Evolutionary conservation across 1,284 basidiomycete genomes (phyloP).

Genomic region (Naganishia sp.): DNA sequence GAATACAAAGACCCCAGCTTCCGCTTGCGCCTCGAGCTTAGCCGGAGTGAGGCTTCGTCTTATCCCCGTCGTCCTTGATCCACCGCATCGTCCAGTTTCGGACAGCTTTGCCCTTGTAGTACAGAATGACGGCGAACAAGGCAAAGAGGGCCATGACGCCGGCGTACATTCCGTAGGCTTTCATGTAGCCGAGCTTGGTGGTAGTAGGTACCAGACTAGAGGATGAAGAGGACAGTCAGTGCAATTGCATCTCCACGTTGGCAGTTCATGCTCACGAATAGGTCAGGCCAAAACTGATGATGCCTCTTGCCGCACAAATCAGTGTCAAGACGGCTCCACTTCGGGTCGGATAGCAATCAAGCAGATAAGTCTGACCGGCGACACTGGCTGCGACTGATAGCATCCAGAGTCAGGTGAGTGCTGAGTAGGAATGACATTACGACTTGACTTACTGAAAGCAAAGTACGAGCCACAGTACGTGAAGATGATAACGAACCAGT

Average conservation of each 20-base stretch:
- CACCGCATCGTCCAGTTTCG: conserved; percentile 24
- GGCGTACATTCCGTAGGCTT: conserved; percentile 25
- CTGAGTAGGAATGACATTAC: no score
- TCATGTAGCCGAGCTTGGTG: conserved; percentile 24
- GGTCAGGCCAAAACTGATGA: conserved; percentile 25
- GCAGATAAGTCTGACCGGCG: conserved; percentile 20
- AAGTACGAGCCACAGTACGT: conserved; percentile 19
- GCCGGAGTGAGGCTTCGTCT: conserved; percentile 20
- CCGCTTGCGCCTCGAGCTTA: neutral
- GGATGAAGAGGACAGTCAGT: neutral
- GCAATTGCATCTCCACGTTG: no score
- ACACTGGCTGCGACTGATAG: conserved; percentile 14
- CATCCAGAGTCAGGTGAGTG: no score
- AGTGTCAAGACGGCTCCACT: conserved; percentile 14
- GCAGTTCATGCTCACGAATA: conserved; percentile 4
- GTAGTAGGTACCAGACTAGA: conserved; percentile 13
- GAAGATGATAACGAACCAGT: conserved; percentile 24
- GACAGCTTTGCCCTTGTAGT: conserved; percentile 24
- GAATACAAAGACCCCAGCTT: neutral
- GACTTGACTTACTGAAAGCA: conserved; percentile 10
- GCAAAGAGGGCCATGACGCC: conserved; percentile 24
- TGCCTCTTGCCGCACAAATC: conserved; percentile 13
- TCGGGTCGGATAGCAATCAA: conserved; percentile 18
- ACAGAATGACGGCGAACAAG: conserved; percentile 10
- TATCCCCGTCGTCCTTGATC: conserved; percentile 23